Evolutionary conservation across 2,329 filamentous ascomycete species (phyloP).

Genomic region (Zymoseptoria pseudotritici): DNA sequence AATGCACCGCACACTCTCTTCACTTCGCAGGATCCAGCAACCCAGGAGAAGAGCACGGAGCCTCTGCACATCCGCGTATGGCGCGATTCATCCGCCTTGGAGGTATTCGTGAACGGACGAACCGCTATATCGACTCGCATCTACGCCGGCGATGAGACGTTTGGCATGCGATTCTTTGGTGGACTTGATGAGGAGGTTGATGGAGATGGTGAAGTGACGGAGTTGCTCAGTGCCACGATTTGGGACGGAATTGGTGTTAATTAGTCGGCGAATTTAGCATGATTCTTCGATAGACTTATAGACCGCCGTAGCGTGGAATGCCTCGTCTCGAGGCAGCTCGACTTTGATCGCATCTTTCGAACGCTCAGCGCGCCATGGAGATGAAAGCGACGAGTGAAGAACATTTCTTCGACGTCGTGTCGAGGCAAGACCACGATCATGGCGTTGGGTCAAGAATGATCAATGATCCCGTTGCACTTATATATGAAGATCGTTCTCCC

Average conservation of each 20-base stretch:
- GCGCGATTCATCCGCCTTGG: constrained; percentile 38
- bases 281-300: not conserved
- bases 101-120: constrained; percentile 41
- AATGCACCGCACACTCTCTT: constrained; percentile 44
- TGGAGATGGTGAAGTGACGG: constrained; percentile 6
- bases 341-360: not conserved
- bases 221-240: constrained; percentile 14
- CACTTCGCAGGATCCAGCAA: constrained; percentile 16
- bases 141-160: constrained; percentile 20
- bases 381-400: not conserved
- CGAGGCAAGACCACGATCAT: not conserved
- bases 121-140: constrained; percentile 35
- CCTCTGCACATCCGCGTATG: constrained; percentile 36
- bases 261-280: not conserved
- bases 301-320: not conserved
- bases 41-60: constrained; percentile 16
- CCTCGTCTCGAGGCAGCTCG: not conserved
- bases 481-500: too few species aligned
- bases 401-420: not conserved
- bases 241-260: constrained; percentile 18
- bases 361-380: not conserved
- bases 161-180: constrained; percentile 20
- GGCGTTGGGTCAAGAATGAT: too few species aligned
- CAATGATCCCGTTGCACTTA: too few species aligned
- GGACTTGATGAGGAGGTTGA: constrained; percentile 9